Percentiles rank a stretch among this genome's conserved stretches.
Conservation (phyloP, 2,329 filamentous ascomycete genomes). For the Alternaria sp. region DNA sequence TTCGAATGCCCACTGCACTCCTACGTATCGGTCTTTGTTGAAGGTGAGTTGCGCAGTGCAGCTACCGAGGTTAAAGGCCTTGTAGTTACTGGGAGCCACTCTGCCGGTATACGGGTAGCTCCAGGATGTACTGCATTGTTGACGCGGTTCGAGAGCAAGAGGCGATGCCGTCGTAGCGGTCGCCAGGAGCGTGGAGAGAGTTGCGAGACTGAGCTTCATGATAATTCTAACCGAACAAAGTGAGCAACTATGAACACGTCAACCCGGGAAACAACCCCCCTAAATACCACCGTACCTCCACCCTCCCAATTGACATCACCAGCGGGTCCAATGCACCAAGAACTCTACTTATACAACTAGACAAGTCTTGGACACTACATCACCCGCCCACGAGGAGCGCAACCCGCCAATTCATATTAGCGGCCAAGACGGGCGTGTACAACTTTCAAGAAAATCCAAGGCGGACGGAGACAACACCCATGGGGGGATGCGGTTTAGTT, state of each 20-base stretch:
- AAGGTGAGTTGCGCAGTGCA: constrained; percentile 12
- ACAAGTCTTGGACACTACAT: background rate
- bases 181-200: background rate
- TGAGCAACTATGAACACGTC: background rate
- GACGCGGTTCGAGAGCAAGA: background rate
- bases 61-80: constrained; percentile 7
- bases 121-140: background rate
- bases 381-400: background rate
- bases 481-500: background rate
- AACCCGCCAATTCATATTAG: background rate
- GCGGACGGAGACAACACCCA: background rate
- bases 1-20: constrained; percentile 14
- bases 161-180: background rate
- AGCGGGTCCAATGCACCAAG: background rate
- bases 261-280: background rate
- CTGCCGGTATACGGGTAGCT: background rate
- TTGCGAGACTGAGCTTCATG: background rate
- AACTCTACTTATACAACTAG: background rate
- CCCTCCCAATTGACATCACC: background rate
- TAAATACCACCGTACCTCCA: background rate
- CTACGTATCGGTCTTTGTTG: constrained; percentile 12
- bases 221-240: background rate
- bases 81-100: constrained; percentile 1
- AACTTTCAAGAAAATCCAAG: background rate
- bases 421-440: background rate